These are phyloP conservation scores for Lactifluus volemus DNA, from an alignment of 768 basidiomycete genomes.

Conservation along the genomic window DNA sequence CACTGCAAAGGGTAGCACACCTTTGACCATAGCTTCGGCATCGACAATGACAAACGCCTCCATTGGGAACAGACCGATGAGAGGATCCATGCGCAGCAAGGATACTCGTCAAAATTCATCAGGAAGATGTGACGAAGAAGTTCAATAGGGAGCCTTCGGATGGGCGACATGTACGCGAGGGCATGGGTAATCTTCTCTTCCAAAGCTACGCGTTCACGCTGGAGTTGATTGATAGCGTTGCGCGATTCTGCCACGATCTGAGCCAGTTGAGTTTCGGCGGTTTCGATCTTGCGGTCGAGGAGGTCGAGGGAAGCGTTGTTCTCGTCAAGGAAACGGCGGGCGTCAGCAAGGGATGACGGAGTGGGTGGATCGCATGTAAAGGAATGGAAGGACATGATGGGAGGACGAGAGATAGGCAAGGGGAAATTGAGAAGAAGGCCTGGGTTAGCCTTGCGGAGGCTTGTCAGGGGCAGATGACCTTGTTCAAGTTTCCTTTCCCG, in stretches of 20 bases:
- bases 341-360: slow-evolving; percentile 40
- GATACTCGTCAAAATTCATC: slow-evolving; percentile 57
- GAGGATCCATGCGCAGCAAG: slow-evolving; percentile 71
- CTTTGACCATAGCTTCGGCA: slow-evolving; percentile 72
- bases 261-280: slow-evolving; percentile 47
- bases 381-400: slow-evolving; percentile 18
- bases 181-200: slow-evolving; percentile 42
- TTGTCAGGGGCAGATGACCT: slow-evolving; percentile 7
- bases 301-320: slow-evolving; percentile 23
- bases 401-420: slow-evolving; percentile 9
- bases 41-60: slow-evolving; percentile 54
- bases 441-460: neutral
- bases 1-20: slow-evolving; percentile 32
- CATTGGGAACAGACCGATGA: slow-evolving; percentile 60
- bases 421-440: slow-evolving; percentile 1
- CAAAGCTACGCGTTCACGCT: slow-evolving; percentile 38
- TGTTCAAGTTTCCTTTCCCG: slow-evolving; percentile 12
- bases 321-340: slow-evolving; percentile 37
- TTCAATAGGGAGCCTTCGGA: slow-evolving; percentile 62
- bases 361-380: slow-evolving; percentile 52
- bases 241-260: slow-evolving; percentile 49
- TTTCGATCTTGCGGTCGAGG: slow-evolving; percentile 40
- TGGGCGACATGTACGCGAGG: slow-evolving; percentile 62
- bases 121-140: slow-evolving; percentile 67
- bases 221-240: slow-evolving; percentile 45